Base-by-base conservation (phyloP, 441 rosid genomes). In the Aleurites moluccanus region DNA sequence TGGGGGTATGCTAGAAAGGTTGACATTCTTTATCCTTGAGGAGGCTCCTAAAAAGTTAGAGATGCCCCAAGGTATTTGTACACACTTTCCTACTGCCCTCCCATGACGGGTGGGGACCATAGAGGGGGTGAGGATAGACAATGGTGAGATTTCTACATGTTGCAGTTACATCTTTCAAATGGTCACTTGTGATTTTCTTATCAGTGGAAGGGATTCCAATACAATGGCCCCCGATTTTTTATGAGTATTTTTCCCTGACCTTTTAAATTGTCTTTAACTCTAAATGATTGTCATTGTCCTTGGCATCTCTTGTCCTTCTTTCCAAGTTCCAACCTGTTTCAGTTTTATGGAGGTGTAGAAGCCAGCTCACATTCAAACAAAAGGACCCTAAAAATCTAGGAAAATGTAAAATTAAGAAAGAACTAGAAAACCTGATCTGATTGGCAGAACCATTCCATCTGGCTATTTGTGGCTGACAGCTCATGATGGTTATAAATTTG, bases 281-380 rank as follows among this genome's bases (percentile, higher is more conserved):
- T 44, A 62, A 61, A 63, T 53, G n/a, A 28, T 44, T n/a, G 47
- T 13, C 35, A 73, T 38, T 72, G 28, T 11, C 23, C 61, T 27
- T 33, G 30, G 6, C 13, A 27, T 62, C 35, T 47, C 15, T 61
- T 1, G 16, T 59, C 23, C 18, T 2, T 42, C 25, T 15, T 11
- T 35, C 11, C 14, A 44, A 44, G 49, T 35, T 71, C 42, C 13
- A 42, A 8, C 44, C 42, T 27, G 56, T 57, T 64, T 64, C 68
- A 35, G 16, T n/a, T n/a, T 64, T 71, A 25, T 45, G 49, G 60
- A 47, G 49, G 14, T 49, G 45, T 72, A 44, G 67, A 62, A 72
- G 30, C 20, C 10, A 10, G 60, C 27, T 30, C 16, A 45, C 28
- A 18, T 18, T 18, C 59, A 72, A 33, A n/a, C 13, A 18, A 20